phyloP scores from a whole-genome alignment of 2,329 filamentous ascomycete genomes.

The Penicillium sp. region DNA sequence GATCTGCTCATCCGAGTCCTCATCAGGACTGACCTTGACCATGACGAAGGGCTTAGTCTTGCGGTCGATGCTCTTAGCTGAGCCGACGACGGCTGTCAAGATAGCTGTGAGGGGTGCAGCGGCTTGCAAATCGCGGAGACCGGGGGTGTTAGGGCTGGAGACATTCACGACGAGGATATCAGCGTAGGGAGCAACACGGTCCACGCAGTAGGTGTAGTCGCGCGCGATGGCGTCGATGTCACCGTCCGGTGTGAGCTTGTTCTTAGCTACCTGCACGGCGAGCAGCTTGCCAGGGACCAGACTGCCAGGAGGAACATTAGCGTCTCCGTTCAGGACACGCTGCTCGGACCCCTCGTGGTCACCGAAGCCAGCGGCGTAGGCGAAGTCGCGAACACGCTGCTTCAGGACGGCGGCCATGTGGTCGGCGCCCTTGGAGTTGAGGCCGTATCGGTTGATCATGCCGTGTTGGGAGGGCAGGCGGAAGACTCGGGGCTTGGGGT shows the following conservation, averaged over 20 bases:
- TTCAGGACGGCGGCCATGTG: slow-evolving; percentile 77
- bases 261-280: slow-evolving; percentile 94
- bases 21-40: slow-evolving; percentile 97
- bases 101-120: slow-evolving; percentile 79
- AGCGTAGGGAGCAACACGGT: slow-evolving; percentile 78
- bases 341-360: slow-evolving; percentile 63
- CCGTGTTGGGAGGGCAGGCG: slow-evolving; percentile 79
- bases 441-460: slow-evolving; percentile 91
- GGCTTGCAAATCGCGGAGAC: slow-evolving; percentile 82
- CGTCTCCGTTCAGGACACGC: slow-evolving; percentile 73
- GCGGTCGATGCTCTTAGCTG: slow-evolving; percentile 68
- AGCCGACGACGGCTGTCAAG: slow-evolving; percentile 76
- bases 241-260: slow-evolving; percentile 83
- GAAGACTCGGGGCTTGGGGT: slow-evolving; percentile 85
- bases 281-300: slow-evolving; percentile 73
- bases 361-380: slow-evolving; percentile 67
- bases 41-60: slow-evolving; percentile 79
- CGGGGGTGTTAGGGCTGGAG: slow-evolving; percentile 93
- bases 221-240: slow-evolving; percentile 78
- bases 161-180: slow-evolving; percentile 98
- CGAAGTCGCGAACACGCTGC: slow-evolving; percentile 75
- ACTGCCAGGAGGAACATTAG: slow-evolving; percentile 77
- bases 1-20: slow-evolving; percentile 81
- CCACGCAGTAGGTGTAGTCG: slow-evolving; percentile 86
- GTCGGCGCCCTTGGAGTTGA: slow-evolving; percentile 90